These are phyloP conservation scores for Emydomyces testavorans DNA, from an alignment of 2,329 filamentous ascomycete species.

Conservation along the genomic window DNA sequence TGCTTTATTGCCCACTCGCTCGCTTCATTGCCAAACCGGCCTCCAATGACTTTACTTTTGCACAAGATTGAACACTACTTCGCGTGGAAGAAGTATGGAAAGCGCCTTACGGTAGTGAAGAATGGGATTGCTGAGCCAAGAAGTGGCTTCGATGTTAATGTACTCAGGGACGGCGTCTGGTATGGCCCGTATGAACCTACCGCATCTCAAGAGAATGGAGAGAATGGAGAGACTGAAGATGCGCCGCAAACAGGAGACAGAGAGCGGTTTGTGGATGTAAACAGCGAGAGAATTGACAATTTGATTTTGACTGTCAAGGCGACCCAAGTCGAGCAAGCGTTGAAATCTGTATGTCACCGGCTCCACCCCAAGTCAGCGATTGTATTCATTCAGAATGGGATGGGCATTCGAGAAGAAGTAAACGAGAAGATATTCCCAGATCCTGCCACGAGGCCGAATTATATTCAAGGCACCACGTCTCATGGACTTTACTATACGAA, in stretches of 20 bases:
- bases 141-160: constrained; percentile 36
- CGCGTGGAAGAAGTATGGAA: constrained; percentile 25
- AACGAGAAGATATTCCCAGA: constrained; percentile 61
- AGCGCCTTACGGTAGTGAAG: constrained; percentile 27
- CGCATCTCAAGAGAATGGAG: neutral
- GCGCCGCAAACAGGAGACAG: neutral
- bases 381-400: constrained; percentile 65
- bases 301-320: constrained; percentile 73
- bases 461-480: constrained; percentile 58
- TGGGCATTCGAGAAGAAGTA: constrained; percentile 72
- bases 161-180: constrained; percentile 28
- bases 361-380: constrained; percentile 59
- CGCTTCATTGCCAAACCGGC: constrained; percentile 43
- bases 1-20: constrained; percentile 66
- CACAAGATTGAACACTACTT: constrained; percentile 41
- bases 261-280: constrained; percentile 12
- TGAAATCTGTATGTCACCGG: constrained; percentile 55
- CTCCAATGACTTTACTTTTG: constrained; percentile 70
- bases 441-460: constrained; percentile 54
- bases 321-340: constrained; percentile 51
- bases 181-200: constrained; percentile 22
- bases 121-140: constrained; percentile 34
- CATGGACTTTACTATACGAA: constrained; percentile 44
- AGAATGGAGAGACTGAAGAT: neutral
- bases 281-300: constrained; percentile 51